A percentile compares a stretch with the other conserved stretches of the same genome.
These are phyloP conservation scores for Alternaria sp. DNA, from an alignment of 2,329 filamentous ascomycete species.

Conservation along the genomic window DNA sequence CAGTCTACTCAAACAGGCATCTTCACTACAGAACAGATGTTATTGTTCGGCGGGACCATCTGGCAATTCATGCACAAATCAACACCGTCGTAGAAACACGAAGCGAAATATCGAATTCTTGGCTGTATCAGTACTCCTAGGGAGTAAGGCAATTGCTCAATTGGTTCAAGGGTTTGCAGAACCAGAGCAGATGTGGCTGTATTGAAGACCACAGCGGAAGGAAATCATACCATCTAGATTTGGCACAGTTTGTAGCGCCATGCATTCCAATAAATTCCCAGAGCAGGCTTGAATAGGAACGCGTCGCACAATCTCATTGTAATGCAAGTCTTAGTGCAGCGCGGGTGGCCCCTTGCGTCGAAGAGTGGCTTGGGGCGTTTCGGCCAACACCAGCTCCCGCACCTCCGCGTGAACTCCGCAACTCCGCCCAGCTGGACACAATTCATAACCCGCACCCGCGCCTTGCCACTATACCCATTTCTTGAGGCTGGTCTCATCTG, in stretches of 20 bases:
- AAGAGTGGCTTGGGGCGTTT: constrained; percentile 38
- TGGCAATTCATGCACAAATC: not conserved
- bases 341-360: constrained; percentile 23
- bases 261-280: constrained; percentile 9
- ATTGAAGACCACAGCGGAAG: not conserved
- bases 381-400: constrained; percentile 29
- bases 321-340: constrained; percentile 10
- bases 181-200: not conserved
- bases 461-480: constrained; percentile 1
- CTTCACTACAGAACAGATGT: not conserved
- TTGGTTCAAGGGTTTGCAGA: not conserved
- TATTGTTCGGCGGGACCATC: not conserved
- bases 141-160: not conserved
- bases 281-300: constrained; percentile 37
- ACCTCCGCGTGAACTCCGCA: constrained; percentile 41
- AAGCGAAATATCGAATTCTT: not conserved
- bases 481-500: not conserved
- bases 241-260: not conserved
- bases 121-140: not conserved
- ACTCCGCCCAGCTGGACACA: constrained; percentile 10
- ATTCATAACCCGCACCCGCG: constrained; percentile 10
- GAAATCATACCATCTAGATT: not conserved
- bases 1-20: not conserved
- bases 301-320: constrained; percentile 30
- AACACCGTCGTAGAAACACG: not conserved